These are phyloP conservation scores for Fusarium coffeatum DNA, from an alignment of 2,329 filamentous ascomycete species.

Conservation along the genomic window DNA sequence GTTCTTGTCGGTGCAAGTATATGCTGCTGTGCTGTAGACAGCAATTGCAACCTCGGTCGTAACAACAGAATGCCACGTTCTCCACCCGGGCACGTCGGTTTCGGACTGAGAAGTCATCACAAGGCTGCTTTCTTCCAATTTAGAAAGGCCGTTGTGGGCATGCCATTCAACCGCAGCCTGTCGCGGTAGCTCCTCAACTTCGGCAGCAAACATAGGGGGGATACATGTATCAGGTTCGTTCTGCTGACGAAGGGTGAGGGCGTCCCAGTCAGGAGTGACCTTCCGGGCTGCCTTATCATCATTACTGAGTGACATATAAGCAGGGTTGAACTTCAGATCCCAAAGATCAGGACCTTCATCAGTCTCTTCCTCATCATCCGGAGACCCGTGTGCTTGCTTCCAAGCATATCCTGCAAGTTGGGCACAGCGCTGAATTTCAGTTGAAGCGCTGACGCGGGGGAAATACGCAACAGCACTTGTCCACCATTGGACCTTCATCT, in stretches of 20 bases:
- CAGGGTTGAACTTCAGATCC: constrained; percentile 70
- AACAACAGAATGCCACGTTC: constrained; percentile 48
- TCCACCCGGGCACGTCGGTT: constrained; percentile 42
- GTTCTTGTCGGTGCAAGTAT: background rate
- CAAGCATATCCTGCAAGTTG: constrained; percentile 61
- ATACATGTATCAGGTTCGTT: constrained; percentile 52
- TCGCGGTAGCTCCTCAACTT: constrained; percentile 82
- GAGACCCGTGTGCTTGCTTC: constrained; percentile 57
- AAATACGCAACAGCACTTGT: constrained; percentile 81
- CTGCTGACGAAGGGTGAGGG: constrained; percentile 54
- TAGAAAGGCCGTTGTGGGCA: constrained; percentile 69
- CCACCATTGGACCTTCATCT: constrained; percentile 80
- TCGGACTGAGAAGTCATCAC: constrained; percentile 41
- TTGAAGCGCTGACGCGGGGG: constrained; percentile 52
- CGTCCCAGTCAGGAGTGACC: constrained; percentile 64
- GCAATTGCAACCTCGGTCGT: constrained; percentile 35
- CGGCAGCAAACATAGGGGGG: constrained; percentile 78
- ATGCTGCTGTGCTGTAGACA: constrained; percentile 49
- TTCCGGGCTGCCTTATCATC: constrained; percentile 42
- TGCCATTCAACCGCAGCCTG: constrained; percentile 86
- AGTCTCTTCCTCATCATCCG: constrained; percentile 61
- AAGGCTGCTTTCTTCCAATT: constrained; percentile 46
- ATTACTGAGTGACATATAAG: constrained; percentile 57
- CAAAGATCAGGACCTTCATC: constrained; percentile 72
- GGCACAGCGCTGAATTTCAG: constrained; percentile 52